Percentiles rank a stretch among this genome's conserved stretches.
Conservation (phyloP, 208 protist species). For the Plasmodiophora brassicae region DNA sequence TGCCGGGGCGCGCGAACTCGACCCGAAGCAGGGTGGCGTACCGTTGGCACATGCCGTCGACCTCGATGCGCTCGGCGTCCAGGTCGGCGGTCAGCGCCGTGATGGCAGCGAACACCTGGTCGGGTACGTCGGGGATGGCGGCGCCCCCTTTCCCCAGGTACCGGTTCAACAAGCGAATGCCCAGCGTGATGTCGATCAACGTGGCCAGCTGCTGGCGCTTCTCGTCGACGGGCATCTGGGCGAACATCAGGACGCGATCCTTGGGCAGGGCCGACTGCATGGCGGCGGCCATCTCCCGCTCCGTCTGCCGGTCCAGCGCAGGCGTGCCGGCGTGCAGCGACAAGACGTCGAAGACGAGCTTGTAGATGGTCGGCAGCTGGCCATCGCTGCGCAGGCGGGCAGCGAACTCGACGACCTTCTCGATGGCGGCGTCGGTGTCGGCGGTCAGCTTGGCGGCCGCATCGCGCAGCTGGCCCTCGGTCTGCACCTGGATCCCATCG, state of each 20-base stretch:
- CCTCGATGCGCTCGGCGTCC: neutral
- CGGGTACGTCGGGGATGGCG: slow-evolving; percentile 29
- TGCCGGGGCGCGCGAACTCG: neutral
- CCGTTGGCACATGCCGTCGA: neutral
- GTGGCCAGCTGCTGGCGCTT: slow-evolving; percentile 29
- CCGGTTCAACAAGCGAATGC: slow-evolving; percentile 42
- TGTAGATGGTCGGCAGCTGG: slow-evolving; percentile 24
- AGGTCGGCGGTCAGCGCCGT: slow-evolving; percentile 1
- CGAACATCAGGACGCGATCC: slow-evolving; percentile 14
- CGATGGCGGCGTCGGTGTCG: neutral
- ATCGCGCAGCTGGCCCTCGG: neutral
- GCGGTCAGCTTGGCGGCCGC: neutral
- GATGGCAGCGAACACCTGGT: neutral
- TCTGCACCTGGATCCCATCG: slow-evolving; percentile 11
- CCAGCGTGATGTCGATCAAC: slow-evolving; percentile 34
- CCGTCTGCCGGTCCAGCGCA: slow-evolving; percentile 36
- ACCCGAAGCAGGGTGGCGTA: neutral
- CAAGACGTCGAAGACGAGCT: slow-evolving; percentile 24
- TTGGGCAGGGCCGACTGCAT: slow-evolving; percentile 37
- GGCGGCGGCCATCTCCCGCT: slow-evolving; percentile 31
- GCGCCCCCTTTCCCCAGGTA: slow-evolving; percentile 32
- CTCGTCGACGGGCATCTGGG: neutral
- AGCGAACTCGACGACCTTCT: slow-evolving; percentile 33
- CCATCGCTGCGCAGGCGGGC: neutral
- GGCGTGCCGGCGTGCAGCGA: neutral